phyloP scores from a whole-genome alignment of 169 alveolate genomes.

The Cryptosporidium canis region DNA sequence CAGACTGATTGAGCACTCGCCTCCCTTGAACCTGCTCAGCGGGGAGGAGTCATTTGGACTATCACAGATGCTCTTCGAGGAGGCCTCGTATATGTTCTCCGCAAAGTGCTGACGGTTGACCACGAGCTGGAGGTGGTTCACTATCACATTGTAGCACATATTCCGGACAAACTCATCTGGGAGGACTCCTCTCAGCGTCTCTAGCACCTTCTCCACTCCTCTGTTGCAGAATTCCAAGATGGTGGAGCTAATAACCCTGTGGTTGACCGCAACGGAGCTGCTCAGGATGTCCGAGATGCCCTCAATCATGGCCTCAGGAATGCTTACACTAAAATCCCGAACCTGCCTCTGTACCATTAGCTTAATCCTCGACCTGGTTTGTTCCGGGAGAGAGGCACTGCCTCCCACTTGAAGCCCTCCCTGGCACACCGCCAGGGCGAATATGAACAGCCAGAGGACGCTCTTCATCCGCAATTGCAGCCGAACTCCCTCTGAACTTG shows the following conservation, averaged over 20 bases:
- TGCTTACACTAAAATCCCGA: background rate
- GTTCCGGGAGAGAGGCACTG: conserved; percentile 11
- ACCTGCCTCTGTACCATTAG: conserved; percentile 5
- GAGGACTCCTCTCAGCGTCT: background rate
- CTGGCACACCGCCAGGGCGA: background rate
- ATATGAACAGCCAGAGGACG: background rate
- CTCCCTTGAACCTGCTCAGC: background rate
- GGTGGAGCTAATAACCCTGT: background rate
- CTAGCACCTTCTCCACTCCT: background rate
- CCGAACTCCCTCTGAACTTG: background rate
- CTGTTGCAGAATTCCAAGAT: conserved; percentile 22
- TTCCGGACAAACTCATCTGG: background rate
- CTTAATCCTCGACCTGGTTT: conserved; percentile 16
- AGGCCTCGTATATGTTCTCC: conserved; percentile 52
- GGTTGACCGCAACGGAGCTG: background rate
- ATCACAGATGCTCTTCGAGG: background rate
- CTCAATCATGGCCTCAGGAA: background rate
- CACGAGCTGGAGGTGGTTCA: conserved; percentile 10
- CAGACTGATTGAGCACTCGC: background rate
- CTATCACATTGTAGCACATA: conserved; percentile 43
- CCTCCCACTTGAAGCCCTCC: background rate
- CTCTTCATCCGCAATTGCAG: background rate
- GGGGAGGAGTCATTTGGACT: background rate
- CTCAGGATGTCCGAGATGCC: background rate
- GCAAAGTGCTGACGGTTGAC: conserved; percentile 65